Evolutionary conservation across 2,329 filamentous ascomycete species (phyloP).

Genomic region (Pseudogymnoascus sp.): DNA sequence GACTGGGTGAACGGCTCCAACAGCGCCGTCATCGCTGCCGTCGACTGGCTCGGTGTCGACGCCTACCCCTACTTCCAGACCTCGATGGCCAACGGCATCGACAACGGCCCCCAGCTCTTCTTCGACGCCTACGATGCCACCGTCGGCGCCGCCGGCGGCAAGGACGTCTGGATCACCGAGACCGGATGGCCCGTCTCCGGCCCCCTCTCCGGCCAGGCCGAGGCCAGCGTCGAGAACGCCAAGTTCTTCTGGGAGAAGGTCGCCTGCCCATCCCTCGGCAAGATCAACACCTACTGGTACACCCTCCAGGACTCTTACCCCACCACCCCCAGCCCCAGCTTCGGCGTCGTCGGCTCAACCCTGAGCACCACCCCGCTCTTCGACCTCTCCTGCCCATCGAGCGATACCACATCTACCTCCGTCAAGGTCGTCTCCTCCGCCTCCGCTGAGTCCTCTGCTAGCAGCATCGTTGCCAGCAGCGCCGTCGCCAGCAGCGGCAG

Average conservation of each 20-base stretch:
- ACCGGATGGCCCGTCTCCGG: constrained; percentile 80
- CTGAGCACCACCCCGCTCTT: constrained; percentile 48
- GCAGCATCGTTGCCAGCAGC: background rate
- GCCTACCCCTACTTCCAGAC: constrained; percentile 78
- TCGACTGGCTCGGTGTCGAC: constrained; percentile 77
- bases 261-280: constrained; percentile 61
- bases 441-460: background rate
- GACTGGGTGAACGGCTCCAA: constrained; percentile 68
- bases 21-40: constrained; percentile 55
- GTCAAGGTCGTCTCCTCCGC: background rate
- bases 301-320: constrained; percentile 60
- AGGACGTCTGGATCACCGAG: constrained; percentile 79
- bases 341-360: constrained; percentile 55
- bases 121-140: constrained; percentile 55
- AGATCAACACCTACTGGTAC: constrained; percentile 66
- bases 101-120: constrained; percentile 58
- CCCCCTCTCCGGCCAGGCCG: constrained; percentile 49
- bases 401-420: background rate
- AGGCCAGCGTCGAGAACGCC: constrained; percentile 59
- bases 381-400: constrained; percentile 50
- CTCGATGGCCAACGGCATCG: constrained; percentile 57
- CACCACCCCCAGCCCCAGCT: constrained; percentile 55
- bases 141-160: constrained; percentile 48
- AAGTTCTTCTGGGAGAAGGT: constrained; percentile 74
- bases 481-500: background rate